Conservation (phyloP, 805 yeast genomes). For the Alloascoidea hylecoeti region DNA sequence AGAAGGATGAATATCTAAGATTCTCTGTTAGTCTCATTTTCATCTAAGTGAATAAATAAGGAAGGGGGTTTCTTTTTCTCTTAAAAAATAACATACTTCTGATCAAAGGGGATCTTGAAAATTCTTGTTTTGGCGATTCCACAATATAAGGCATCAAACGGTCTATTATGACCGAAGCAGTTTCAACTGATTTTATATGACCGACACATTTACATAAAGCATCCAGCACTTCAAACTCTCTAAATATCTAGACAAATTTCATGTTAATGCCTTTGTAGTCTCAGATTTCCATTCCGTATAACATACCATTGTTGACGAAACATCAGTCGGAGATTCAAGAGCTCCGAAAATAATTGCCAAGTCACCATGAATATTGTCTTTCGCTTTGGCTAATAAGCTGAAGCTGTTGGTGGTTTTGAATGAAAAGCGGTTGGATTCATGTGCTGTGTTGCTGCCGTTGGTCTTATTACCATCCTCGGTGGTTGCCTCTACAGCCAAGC, state of each 20-base stretch:
- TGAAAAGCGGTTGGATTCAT: background rate
- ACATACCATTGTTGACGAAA: slow-evolving; percentile 1
- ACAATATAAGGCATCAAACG: slow-evolving; percentile 31
- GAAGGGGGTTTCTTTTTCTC: no score
- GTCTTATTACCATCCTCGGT: background rate
- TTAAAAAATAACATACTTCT: slow-evolving; percentile 7
- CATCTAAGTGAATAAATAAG: slow-evolving; percentile 1
- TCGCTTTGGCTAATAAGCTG: background rate
- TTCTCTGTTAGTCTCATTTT: slow-evolving; percentile 9
- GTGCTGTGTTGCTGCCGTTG: background rate
- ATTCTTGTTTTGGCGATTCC: slow-evolving; percentile 28
- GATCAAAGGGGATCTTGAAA: slow-evolving; percentile 15
- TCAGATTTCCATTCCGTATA: background rate
- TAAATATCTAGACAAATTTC: slow-evolving; percentile 5
- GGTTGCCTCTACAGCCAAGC: background rate
- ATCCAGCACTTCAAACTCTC: slow-evolving; percentile 35
- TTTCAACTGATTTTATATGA: slow-evolving; percentile 19
- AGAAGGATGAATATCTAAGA: slow-evolving; percentile 18
- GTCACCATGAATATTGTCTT: slow-evolving; percentile 3
- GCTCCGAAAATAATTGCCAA: slow-evolving; percentile 2
- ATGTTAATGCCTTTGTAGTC: background rate
- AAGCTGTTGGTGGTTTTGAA: background rate
- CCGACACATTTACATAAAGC: slow-evolving; percentile 38
- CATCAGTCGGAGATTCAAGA: background rate
- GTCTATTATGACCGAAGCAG: slow-evolving; percentile 27